A percentile compares a stretch with the other conserved stretches of the same genome.
Conservation (phyloP, 129 eudicot species). For the Cynara cardunculus region DNA sequence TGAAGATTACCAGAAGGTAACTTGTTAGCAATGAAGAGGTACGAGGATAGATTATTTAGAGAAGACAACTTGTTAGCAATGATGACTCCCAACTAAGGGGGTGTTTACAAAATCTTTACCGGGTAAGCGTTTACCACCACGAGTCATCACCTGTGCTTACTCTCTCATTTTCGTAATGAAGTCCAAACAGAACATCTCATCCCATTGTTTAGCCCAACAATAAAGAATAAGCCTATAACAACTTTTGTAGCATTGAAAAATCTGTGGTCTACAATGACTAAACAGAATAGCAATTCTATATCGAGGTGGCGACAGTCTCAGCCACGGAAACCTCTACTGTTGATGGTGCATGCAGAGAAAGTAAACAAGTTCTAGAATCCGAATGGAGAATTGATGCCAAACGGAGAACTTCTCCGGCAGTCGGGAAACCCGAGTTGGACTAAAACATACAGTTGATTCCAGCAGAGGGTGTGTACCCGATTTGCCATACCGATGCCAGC, state of each 20-base stretch:
- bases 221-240: background rate
- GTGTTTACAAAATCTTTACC: no score
- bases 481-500: background rate
- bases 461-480: no score
- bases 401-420: constrained; percentile 29
- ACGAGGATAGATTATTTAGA: no score
- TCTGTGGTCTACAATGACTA: constrained; percentile 47
- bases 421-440: constrained; percentile 48
- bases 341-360: constrained; percentile 22
- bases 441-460: constrained; percentile 20
- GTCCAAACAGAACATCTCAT: no score
- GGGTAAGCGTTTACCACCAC: no score
- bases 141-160: no score
- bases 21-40: background rate
- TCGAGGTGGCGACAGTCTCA: constrained; percentile 40
- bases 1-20: no score
- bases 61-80: no score
- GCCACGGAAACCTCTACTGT: constrained; percentile 56
- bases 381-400: constrained; percentile 41
- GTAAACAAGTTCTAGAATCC: constrained; percentile 29
- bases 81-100: no score
- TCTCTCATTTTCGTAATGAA: no score
- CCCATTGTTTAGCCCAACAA: no score
- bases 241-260: no score
- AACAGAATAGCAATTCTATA: constrained; percentile 45